Evolutionary conservation across 2,329 filamentous ascomycete species (phyloP).

Genomic region (Blumeriella jaapii): DNA sequence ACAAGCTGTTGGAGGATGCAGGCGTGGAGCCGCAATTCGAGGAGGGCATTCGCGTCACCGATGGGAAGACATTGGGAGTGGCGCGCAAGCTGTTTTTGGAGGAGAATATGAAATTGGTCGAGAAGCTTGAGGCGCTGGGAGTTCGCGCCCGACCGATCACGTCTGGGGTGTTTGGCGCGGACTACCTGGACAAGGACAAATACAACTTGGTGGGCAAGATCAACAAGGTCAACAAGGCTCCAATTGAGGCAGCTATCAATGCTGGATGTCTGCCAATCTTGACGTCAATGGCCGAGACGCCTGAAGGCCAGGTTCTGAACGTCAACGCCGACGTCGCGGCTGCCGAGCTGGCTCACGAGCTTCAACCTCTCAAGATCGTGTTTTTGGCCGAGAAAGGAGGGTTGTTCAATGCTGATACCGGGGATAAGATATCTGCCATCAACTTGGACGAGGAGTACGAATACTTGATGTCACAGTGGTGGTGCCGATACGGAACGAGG

Average conservation of each 20-base stretch:
- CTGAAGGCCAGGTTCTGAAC: constrained; percentile 85
- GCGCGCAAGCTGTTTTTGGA: constrained; percentile 88
- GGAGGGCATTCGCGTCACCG: constrained; percentile 90
- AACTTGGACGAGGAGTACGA: constrained; percentile 97
- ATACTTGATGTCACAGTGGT: constrained; percentile 81
- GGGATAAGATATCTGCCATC: constrained; percentile 91
- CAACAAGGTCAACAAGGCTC: constrained; percentile 77
- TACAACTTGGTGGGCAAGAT: constrained; percentile 95
- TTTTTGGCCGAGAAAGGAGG: constrained; percentile 98
- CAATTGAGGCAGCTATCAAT: constrained; percentile 84
- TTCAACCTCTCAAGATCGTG: constrained; percentile 93
- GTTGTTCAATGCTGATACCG: constrained; percentile 84
- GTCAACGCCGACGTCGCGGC: constrained; percentile 97
- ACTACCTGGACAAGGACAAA: constrained; percentile 93
- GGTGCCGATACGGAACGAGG: constrained; percentile 89
- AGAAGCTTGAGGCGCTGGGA: constrained; percentile 81
- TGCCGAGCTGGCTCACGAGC: constrained; percentile 75
- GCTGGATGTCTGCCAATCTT: constrained; percentile 86
- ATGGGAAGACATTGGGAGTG: constrained; percentile 85
- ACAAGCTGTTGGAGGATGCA: constrained; percentile 77
- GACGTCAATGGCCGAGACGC: constrained; percentile 90
- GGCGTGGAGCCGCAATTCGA: constrained; percentile 93
- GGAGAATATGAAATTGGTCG: constrained; percentile 86
- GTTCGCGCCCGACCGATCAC: constrained; percentile 83
- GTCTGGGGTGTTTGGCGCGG: constrained; percentile 79